Conservation (phyloP, 2,329 filamentous ascomycete genomes). For the Alternaria hordeiaustralica region DNA sequence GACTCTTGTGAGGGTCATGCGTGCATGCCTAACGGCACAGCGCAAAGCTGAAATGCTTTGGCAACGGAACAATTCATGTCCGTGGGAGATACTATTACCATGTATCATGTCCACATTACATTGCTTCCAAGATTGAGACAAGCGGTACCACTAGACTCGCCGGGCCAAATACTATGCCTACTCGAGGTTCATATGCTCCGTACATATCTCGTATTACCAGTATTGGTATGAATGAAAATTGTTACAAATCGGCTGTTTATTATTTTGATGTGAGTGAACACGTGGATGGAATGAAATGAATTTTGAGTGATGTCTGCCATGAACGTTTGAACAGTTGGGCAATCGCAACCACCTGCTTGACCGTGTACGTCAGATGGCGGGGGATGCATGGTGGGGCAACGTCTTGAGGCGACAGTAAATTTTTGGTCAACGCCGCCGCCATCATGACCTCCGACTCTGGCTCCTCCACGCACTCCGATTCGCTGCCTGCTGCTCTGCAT, state of each 20-base stretch:
- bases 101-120: conserved; percentile 48
- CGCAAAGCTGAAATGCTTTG: not conserved
- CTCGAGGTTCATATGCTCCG: conserved; percentile 38
- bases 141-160: conserved; percentile 43
- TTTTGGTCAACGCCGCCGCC: conserved; percentile 8
- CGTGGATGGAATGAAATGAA: no score
- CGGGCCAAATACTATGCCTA: conserved; percentile 33
- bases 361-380: not conserved
- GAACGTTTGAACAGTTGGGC: no score
- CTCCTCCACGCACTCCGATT: conserved; percentile 13
- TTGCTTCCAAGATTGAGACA: conserved; percentile 43
- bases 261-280: not conserved
- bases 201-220: conserved; percentile 20
- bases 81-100: conserved; percentile 45
- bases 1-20: not conserved
- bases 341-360: no score
- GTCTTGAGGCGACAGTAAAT: conserved; percentile 2
- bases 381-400: conserved; percentile 7
- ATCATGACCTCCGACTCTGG: conserved; percentile 11
- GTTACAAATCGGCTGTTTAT: no score
- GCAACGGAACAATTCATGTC: conserved; percentile 45
- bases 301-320: no score
- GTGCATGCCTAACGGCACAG: not conserved
- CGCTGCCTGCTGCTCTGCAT: conserved; percentile 1
- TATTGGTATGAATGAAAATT: not conserved